A percentile compares a stretch with the other conserved stretches of the same genome.
phyloP scores from a whole-genome alignment of 139 green algal genomes.

The Coelastrella sp. region DNA sequence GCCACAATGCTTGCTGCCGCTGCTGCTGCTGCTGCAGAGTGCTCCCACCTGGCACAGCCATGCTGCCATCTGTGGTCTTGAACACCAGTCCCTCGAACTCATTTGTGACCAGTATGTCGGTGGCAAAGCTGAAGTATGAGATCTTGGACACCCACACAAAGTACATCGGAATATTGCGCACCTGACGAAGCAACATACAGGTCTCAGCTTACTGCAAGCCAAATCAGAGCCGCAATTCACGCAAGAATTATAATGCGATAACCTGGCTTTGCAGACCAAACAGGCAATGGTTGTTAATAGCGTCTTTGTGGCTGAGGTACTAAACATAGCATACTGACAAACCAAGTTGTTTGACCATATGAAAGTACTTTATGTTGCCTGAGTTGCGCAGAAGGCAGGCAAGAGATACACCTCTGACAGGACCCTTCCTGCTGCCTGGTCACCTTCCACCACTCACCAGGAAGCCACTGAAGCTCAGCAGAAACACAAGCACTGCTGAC shows the following conservation, averaged over 20 bases:
- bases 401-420: not conserved
- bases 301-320: too few species aligned
- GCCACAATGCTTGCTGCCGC: too few species aligned
- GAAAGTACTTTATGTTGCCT: too few species aligned
- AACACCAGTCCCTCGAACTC: conserved; percentile 57
- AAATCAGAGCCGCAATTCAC: too few species aligned
- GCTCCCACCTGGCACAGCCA: not conserved
- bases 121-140: conserved; percentile 55
- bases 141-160: conserved; percentile 55
- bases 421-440: too few species aligned
- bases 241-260: too few species aligned
- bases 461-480: conserved; percentile 57
- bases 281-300: too few species aligned
- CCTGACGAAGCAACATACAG: not conserved
- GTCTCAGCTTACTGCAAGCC: too few species aligned
- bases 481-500: conserved; percentile 44
- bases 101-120: conserved; percentile 50
- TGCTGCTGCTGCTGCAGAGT: not conserved
- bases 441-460: conserved; percentile 40
- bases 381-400: too few species aligned
- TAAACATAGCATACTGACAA: too few species aligned
- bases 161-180: conserved; percentile 54
- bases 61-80: not conserved
- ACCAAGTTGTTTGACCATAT: too few species aligned
- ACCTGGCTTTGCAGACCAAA: too few species aligned